phyloP scores from a whole-genome alignment of 2,329 filamentous ascomycete species.

The Trichoderma sp. region DNA sequence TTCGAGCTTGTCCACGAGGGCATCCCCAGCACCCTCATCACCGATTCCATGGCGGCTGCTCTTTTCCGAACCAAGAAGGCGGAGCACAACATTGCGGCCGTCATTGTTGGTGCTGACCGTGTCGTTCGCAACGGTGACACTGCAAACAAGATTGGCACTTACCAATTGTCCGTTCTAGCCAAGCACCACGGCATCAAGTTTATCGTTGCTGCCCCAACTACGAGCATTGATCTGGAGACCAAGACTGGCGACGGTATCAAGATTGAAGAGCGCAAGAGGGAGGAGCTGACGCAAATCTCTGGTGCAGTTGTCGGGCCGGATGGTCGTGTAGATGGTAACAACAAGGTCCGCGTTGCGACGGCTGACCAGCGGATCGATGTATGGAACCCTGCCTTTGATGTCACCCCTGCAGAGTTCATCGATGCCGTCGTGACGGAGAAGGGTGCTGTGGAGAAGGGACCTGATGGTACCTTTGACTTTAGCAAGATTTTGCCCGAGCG shows the following conservation, averaged over 20 bases:
- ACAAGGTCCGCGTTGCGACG: conserved; percentile 73
- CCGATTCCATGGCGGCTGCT: conserved; percentile 94
- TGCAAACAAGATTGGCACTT: conserved; percentile 98
- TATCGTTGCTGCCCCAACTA: conserved; percentile 90
- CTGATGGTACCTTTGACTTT: conserved; percentile 69
- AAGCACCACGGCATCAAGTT: conserved; percentile 89
- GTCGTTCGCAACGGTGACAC: conserved; percentile 97
- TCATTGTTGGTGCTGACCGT: conserved; percentile 92
- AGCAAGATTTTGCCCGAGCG: conserved; percentile 56
- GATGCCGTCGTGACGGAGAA: conserved; percentile 94
- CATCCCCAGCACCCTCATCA: conserved; percentile 89
- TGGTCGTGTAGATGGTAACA: conserved; percentile 62
- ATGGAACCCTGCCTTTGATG: conserved; percentile 97
- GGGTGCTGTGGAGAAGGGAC: conserved; percentile 78
- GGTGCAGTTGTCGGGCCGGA: conserved; percentile 70
- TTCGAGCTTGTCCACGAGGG: conserved; percentile 95
- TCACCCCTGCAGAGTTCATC: conserved; percentile 85
- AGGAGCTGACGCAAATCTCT: conserved; percentile 82
- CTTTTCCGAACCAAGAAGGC: conserved; percentile 68
- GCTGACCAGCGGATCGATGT: conserved; percentile 77
- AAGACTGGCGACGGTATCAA: conserved; percentile 75
- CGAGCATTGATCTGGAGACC: conserved; percentile 86
- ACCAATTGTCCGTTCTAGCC: conserved; percentile 87
- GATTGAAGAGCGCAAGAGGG: conserved; percentile 82
- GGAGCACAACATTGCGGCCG: conserved; percentile 71